Evolutionary conservation across 1,284 basidiomycete genomes (phyloP), one percentile per base, ranked within the genome.

Genomic region (Moniliophthora roreri): DNA sequence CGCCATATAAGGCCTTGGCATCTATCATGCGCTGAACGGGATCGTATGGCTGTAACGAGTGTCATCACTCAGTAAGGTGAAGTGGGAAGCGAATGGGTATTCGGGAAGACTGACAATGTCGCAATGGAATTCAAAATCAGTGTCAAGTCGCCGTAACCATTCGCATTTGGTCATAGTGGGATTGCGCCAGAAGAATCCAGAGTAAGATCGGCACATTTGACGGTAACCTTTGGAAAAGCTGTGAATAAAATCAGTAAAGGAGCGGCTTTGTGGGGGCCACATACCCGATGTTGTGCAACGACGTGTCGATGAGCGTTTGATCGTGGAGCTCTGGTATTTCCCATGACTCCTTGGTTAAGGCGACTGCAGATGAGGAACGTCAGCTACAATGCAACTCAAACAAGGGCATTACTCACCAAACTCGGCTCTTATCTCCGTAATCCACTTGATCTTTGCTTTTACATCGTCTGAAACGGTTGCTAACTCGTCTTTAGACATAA

Each of bases 1-100:
- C 41, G 64, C 65, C 64, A 40, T 66, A 66, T 2, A 66, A 20
- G 1, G 60, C 61, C n/a, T 62, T 58, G 13, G 56, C 56, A 6
- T 62, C 54, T 18, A 65, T 61, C 36, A 67, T 37, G 7, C 58
- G 55, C 50, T 62, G 50, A 36, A 67, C 60, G 1, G 66, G 66
- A 51, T 67, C 66, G 34, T 66, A 67, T 16, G 63, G 63, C 66
- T n/a, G n/a, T n/a, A n/a, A n/a, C n/a, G n/a, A n/a, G n/a, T n/a
- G n/a, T n/a, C 66, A 26, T 7, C 18, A 9, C n/a, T n/a, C n/a
- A n/a, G n/a, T n/a, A n/a, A n/a, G n/a, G 7, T 28, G 11, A 1
- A 37, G 40, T 3, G 20, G 23, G 13, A 16, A 16, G 13, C n/a
- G 20, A 51, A 18, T 35, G 13, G 16, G 3, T 42, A 26, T 16